A percentile compares a stretch with the other conserved stretches of the same genome.
These are phyloP conservation scores for Dactylellina drechsleri DNA, from an alignment of 2,329 filamentous ascomycete species.

Conservation along the genomic window DNA sequence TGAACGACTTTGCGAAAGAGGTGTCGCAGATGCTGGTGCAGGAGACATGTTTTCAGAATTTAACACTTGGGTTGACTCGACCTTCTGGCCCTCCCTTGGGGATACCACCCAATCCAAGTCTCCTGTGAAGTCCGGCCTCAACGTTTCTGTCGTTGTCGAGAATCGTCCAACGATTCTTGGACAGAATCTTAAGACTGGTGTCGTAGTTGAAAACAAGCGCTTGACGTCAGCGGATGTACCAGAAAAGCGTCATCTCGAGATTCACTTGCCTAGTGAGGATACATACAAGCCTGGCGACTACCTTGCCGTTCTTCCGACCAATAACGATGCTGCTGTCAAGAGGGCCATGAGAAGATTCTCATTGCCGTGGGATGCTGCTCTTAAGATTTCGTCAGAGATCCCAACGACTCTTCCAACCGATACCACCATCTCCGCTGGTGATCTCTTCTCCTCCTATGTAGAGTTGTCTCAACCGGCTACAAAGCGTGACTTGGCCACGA, in stretches of 20 bases:
- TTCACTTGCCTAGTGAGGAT: constrained; percentile 73
- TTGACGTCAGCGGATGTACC: constrained; percentile 67
- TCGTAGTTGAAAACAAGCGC: constrained; percentile 67
- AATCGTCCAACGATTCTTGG: constrained; percentile 68
- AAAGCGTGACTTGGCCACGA: constrained; percentile 69
- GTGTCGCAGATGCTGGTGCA: constrained; percentile 70
- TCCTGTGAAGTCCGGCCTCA: constrained; percentile 58
- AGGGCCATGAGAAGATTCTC: constrained; percentile 73
- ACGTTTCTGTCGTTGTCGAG: constrained; percentile 56
- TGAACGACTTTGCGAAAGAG: constrained; percentile 65
- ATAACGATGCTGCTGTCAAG: constrained; percentile 71
- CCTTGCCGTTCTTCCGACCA: constrained; percentile 76
- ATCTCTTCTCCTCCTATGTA: constrained; percentile 75
- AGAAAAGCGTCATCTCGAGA: constrained; percentile 73
- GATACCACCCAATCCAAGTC: constrained; percentile 57
- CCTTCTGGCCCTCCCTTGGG: constrained; percentile 67
- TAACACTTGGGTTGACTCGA: constrained; percentile 73
- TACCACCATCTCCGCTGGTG: constrained; percentile 70
- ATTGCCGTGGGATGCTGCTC: constrained; percentile 74
- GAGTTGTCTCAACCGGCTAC: constrained; percentile 79
- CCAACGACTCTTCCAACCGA: constrained; percentile 69
- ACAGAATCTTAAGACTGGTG: constrained; percentile 72
- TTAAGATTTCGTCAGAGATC: constrained; percentile 69
- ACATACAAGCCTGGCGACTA: constrained; percentile 80
- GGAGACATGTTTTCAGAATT: constrained; percentile 76